Percentiles rank a stretch among this genome's conserved stretches.
phyloP scores from a whole-genome alignment of 768 basidiomycete species.

The Paxillus involutus region DNA sequence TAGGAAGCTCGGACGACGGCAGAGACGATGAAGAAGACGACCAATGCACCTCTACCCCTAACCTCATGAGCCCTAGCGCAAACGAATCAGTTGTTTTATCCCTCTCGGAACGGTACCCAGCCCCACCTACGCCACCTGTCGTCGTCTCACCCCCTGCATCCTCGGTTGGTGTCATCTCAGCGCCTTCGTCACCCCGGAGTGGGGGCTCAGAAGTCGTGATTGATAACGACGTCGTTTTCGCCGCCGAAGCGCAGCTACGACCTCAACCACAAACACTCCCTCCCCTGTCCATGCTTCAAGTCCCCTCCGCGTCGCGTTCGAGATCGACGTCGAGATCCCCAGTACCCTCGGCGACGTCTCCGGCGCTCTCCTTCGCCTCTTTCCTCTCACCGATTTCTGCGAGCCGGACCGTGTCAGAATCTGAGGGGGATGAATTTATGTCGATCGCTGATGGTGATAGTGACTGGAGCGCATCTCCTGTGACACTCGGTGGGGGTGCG shows the following conservation, averaged over 20 bases:
- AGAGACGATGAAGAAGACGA: background rate
- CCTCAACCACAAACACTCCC: background rate
- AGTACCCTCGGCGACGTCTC: slow-evolving; percentile 6
- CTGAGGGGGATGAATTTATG: slow-evolving; percentile 25
- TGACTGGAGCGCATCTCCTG: slow-evolving; percentile 10
- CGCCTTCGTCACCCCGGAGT: slow-evolving; percentile 22
- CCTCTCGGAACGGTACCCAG: slow-evolving; percentile 32
- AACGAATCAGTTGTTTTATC: slow-evolving; percentile 19
- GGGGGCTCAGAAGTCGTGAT: slow-evolving; percentile 14
- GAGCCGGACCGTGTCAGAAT: slow-evolving; percentile 17
- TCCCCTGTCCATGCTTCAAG: slow-evolving; percentile 13
- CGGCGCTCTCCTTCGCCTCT: slow-evolving; percentile 20
- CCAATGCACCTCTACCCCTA: background rate
- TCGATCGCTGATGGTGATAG: slow-evolving; percentile 21
- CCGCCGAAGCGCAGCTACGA: background rate
- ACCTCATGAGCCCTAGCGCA: background rate
- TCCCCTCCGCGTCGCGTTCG: slow-evolving; percentile 2
- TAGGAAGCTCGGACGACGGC: background rate
- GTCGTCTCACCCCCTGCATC: slow-evolving; percentile 26
- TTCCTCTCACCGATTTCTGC: slow-evolving; percentile 25
- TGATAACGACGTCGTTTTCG: background rate
- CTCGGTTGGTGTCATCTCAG: slow-evolving; percentile 22
- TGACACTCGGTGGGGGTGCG: background rate
- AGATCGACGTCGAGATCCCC: slow-evolving; percentile 8
- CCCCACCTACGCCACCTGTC: slow-evolving; percentile 26